Conservation (phyloP, 306 rosid genomes). For the Canavalia ensiformis region DNA sequence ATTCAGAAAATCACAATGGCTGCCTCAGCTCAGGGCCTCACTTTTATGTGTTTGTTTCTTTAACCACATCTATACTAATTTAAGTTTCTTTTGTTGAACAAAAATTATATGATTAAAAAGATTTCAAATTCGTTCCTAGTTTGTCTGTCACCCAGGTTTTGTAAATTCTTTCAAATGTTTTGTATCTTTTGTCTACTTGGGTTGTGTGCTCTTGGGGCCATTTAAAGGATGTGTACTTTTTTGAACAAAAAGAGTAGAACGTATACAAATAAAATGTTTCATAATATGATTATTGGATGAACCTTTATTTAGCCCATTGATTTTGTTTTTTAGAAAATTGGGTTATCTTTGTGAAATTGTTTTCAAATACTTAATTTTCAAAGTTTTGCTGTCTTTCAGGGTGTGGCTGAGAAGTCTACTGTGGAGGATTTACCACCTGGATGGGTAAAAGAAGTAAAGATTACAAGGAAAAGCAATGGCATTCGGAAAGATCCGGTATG, state of each 20-base stretch:
- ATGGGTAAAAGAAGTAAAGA: conserved; percentile 76
- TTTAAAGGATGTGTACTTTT: conserved; percentile 24
- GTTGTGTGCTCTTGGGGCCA: conserved; percentile 16
- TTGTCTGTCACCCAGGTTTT: conserved; percentile 31
- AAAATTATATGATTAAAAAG: too few relatives aligned
- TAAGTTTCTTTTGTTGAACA: too few relatives aligned
- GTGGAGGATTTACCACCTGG: conserved; percentile 84
- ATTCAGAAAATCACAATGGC: conserved; percentile 18
- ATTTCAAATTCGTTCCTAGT: too few relatives aligned
- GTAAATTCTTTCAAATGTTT: not conserved
- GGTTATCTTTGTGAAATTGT: conserved; percentile 39
- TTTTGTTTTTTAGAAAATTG: conserved; percentile 20
- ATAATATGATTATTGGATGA: conserved; percentile 36
- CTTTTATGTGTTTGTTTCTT: conserved; percentile 23
- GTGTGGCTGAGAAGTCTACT: conserved; percentile 59
- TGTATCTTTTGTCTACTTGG: conserved; percentile 23
- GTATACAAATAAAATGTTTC: conserved; percentile 15
- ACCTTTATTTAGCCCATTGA: conserved; percentile 31
- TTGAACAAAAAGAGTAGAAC: conserved; percentile 26
- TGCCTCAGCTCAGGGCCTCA: conserved; percentile 24
- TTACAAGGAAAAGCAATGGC: conserved; percentile 54
- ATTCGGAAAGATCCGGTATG: conserved; percentile 59
- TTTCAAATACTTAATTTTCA: conserved; percentile 39
- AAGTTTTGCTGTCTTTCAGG: conserved; percentile 58
- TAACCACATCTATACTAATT: too few relatives aligned